phyloP scores from a whole-genome alignment of 169 alveolate species.

The Plasmodium sp. region DNA sequence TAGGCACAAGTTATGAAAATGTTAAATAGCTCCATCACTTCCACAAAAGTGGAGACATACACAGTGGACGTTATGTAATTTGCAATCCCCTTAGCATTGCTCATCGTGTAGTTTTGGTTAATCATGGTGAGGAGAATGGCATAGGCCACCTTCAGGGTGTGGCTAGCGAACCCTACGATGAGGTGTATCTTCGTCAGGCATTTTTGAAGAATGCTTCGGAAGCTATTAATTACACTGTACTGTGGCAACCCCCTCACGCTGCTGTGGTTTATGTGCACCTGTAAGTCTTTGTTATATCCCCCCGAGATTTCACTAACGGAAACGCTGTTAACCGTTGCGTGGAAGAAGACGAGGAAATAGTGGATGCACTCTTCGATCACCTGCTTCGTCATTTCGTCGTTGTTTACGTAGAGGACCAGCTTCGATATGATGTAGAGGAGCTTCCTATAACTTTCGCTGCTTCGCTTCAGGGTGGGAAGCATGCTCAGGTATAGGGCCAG shows the following conservation, averaged over 20 bases:
- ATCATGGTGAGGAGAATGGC: slow-evolving; percentile 31
- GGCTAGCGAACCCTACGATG: slow-evolving; percentile 37
- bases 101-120: neutral
- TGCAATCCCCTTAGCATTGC: slow-evolving; percentile 1
- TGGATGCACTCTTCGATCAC: slow-evolving; percentile 33
- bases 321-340: slow-evolving; percentile 12
- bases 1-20: slow-evolving; percentile 43
- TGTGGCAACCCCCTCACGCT: slow-evolving; percentile 16
- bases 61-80: slow-evolving; percentile 11
- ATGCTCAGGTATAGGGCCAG: slow-evolving; percentile 30
- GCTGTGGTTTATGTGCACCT: slow-evolving; percentile 19
- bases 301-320: slow-evolving; percentile 13
- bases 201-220: slow-evolving; percentile 37
- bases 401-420: slow-evolving; percentile 31
- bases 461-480: slow-evolving; percentile 24
- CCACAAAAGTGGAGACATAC: slow-evolving; percentile 31
- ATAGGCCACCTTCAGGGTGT: slow-evolving; percentile 24
- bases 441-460: slow-evolving; percentile 33
- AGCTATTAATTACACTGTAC: slow-evolving; percentile 54
- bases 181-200: slow-evolving; percentile 25
- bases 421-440: slow-evolving; percentile 55
- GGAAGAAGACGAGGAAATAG: slow-evolving; percentile 49
- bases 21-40: slow-evolving; percentile 63
- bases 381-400: slow-evolving; percentile 34
- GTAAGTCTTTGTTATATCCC: slow-evolving; percentile 14